Base-by-base conservation (phyloP, 768 basidiomycete species). In the Amanita jacksonii region DNA sequence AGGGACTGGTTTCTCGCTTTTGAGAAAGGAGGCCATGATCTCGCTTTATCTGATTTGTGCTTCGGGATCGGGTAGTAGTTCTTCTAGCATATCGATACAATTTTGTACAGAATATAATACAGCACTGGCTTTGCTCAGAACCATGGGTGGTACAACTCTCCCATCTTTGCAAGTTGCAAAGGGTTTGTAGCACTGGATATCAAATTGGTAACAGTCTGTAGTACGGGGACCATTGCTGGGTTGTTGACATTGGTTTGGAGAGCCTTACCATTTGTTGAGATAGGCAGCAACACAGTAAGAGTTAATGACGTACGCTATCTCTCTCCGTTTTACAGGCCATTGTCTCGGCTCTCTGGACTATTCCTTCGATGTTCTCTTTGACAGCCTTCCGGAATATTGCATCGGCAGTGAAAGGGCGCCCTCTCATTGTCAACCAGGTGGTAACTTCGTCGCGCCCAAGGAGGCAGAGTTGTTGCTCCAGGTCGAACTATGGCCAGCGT, bases 381-480 rank as follows among this genome's bases (percentile, higher is more conserved):
- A 79, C 73, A 45, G 60, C 58, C 45, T 68, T 65, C 33, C 77
- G 73, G 65, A 81, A 81, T 23, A 70, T 57, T 8, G 62, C 43
- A 55, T 89, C 86, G 39, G 76, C 63, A 24, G 70, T 68, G 62
- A 70, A 74, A 10, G 74, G 72, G 40, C 76, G 72, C 43, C 69
- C 70, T 41, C 75, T 73, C 48, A 73, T 70, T n/a, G 63, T 59
- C 49, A 85, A 57, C 85, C 86, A 89, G 8, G 74, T 70, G 52
- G 81, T 72, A 35, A 97, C 85, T 63, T 99, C 96, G 56, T 99
- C 96, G 33, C 92, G 77, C 20, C 88, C 78, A 58, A 94, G 94
- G 41, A 99, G 69, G 51, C 85, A 86, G 4, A 99, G 73, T 47
- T 90, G 88, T 53, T 90, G 85, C 49, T 96, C 92, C 48, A 99